phyloP scores from a whole-genome alignment of 805 yeast genomes.

The Wickerhamiella kurtzmanii region DNA sequence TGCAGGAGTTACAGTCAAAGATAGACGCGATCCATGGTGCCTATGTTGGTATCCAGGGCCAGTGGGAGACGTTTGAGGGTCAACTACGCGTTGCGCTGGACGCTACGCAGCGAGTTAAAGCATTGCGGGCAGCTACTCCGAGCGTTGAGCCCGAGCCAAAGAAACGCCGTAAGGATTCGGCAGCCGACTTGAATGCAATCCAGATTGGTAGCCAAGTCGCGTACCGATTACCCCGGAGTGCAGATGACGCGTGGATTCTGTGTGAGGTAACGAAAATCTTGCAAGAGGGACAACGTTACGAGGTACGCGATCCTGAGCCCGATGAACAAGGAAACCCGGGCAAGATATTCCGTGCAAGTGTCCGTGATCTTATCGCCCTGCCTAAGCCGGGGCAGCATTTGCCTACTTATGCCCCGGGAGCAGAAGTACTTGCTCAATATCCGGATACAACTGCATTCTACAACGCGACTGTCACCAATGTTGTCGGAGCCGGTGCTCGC shows the following conservation, averaged over 20 bases:
- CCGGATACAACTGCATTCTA: constrained; percentile 97
- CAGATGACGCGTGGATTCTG: constrained; percentile 90
- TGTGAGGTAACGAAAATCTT: constrained; percentile 72
- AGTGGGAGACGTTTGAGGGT: constrained; percentile 16
- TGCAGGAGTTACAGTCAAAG: constrained; percentile 4
- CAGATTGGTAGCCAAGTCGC: constrained; percentile 74
- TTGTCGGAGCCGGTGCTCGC: constrained; percentile 9
- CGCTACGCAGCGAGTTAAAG: constrained; percentile 14
- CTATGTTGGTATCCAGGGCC: constrained; percentile 3
- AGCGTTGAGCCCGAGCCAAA: neutral
- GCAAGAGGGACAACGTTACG: constrained; percentile 66
- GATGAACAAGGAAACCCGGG: constrained; percentile 87
- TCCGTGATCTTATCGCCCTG: constrained; percentile 65
- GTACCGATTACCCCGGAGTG: constrained; percentile 52
- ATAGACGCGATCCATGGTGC: constrained; percentile 1
- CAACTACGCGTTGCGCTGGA: constrained; percentile 18
- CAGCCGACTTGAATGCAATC: constrained; percentile 20
- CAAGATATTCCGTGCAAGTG: constrained; percentile 65
- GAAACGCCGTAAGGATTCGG: neutral
- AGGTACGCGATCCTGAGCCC: constrained; percentile 96
- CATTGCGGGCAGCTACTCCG: constrained; percentile 13
- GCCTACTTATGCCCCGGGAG: constrained; percentile 52
- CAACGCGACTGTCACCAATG: constrained; percentile 74
- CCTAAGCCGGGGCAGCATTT: constrained; percentile 31
- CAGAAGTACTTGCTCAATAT: constrained; percentile 79